Conservation (phyloP, 2,329 filamentous ascomycete species). For the Reticulascus tulasneorum region DNA sequence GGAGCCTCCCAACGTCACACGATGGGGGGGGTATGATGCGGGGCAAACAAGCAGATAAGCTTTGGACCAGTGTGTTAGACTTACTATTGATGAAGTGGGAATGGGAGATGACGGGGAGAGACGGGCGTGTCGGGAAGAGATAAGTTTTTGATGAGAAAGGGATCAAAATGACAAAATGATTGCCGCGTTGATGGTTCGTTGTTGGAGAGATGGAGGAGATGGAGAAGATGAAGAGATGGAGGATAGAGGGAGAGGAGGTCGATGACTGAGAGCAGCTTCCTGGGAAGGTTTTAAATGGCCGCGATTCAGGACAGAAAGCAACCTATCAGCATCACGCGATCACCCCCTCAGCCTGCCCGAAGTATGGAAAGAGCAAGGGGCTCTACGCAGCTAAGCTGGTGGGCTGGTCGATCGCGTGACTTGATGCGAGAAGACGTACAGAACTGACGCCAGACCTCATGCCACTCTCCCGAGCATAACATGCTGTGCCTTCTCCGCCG, state of each 20-base stretch:
- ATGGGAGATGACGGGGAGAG: background rate
- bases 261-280: too few relatives aligned
- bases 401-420: slow-evolving; percentile 18
- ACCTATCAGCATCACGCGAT: slow-evolving; percentile 17
- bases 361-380: slow-evolving; percentile 2
- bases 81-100: slow-evolving; percentile 13
- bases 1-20: slow-evolving; percentile 9
- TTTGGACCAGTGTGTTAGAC: slow-evolving; percentile 4
- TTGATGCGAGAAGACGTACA: too few relatives aligned
- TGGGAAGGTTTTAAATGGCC: too few relatives aligned
- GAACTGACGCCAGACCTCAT: too few relatives aligned
- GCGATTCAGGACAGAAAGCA: too few relatives aligned
- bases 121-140: background rate
- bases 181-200: slow-evolving; percentile 1
- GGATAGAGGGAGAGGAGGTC: slow-evolving; percentile 6
- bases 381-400: slow-evolving; percentile 7
- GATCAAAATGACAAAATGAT: background rate
- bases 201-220: slow-evolving; percentile 1
- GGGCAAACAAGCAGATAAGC: slow-evolving; percentile 6
- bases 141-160: slow-evolving; percentile 9
- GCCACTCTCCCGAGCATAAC: too few relatives aligned
- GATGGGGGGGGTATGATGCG: slow-evolving; percentile 2
- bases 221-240: slow-evolving; percentile 9
- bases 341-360: slow-evolving; percentile 13
- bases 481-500: too few relatives aligned